phyloP scores from a whole-genome alignment of 2,329 filamentous ascomycete genomes.

The Sclerotinia minor region DNA sequence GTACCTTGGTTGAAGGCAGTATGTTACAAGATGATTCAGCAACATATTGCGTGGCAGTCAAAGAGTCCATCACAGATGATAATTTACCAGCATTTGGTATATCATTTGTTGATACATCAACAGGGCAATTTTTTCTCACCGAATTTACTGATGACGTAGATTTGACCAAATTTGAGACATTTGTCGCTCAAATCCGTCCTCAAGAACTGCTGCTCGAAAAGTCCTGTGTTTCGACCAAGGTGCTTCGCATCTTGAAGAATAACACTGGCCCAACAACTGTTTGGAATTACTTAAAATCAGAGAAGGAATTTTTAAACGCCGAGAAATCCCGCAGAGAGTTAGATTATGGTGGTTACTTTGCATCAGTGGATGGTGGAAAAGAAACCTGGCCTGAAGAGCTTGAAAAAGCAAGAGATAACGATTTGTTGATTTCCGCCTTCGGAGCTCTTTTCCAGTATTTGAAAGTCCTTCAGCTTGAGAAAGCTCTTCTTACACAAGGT shows the following conservation, averaged over 20 bases:
- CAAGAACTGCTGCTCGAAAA: slow-evolving; percentile 90
- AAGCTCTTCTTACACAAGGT: slow-evolving; percentile 80
- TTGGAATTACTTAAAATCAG: slow-evolving; percentile 90
- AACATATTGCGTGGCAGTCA: slow-evolving; percentile 93
- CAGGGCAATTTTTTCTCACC: slow-evolving; percentile 90
- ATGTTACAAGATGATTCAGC: slow-evolving; percentile 99
- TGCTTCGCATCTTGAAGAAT: slow-evolving; percentile 90
- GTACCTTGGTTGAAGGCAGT: slow-evolving; percentile 89
- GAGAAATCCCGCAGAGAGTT: slow-evolving; percentile 81
- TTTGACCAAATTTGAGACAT: slow-evolving; percentile 94
- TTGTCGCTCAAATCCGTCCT: slow-evolving; percentile 88
- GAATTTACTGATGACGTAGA: slow-evolving; percentile 90
- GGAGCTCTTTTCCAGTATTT: slow-evolving; percentile 89
- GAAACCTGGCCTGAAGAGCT: slow-evolving; percentile 76
- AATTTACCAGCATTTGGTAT: slow-evolving; percentile 84
- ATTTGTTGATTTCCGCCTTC: slow-evolving; percentile 84
- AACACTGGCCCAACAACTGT: slow-evolving; percentile 90
- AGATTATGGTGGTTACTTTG: slow-evolving; percentile 76
- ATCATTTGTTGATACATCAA: slow-evolving; percentile 92
- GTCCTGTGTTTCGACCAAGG: slow-evolving; percentile 80
- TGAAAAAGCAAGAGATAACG: slow-evolving; percentile 70
- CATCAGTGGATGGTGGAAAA: slow-evolving; percentile 53
- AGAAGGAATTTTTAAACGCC: slow-evolving; percentile 86
- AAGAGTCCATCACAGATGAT: slow-evolving; percentile 67
- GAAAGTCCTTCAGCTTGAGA: slow-evolving; percentile 81